Conservation (phyloP, 2,329 filamentous ascomycete genomes). For the Botrytis fabae region DNA sequence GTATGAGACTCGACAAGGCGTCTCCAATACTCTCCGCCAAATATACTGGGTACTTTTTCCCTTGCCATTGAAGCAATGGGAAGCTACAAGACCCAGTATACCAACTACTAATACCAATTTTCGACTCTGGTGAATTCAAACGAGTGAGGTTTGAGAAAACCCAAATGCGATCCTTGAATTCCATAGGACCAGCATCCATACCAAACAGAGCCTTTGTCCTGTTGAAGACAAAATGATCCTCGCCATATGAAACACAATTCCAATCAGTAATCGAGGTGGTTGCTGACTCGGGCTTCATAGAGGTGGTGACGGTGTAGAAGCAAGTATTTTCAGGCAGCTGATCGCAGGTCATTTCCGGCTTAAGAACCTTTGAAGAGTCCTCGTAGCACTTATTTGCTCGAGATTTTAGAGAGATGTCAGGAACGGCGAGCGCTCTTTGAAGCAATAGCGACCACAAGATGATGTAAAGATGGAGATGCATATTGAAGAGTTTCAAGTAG, state of each 20-base stretch:
- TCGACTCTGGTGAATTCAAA: neutral
- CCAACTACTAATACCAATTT: neutral
- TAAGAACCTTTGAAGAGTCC: neutral
- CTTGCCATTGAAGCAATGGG: neutral
- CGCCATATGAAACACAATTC: neutral
- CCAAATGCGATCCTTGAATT: neutral
- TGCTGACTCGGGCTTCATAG: neutral
- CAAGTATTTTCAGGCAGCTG: neutral
- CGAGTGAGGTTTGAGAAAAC: neutral
- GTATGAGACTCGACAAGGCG: neutral
- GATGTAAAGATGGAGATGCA: neutral
- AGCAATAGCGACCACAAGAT: neutral
- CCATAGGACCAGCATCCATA: neutral
- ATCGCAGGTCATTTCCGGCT: neutral
- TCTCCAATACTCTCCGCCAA: neutral
- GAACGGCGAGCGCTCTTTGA: neutral
- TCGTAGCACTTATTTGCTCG: neutral
- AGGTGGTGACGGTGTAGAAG: neutral
- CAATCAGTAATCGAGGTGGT: conserved; percentile 1
- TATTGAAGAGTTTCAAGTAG: neutral
- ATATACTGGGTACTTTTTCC: neutral
- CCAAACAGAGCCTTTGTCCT: neutral
- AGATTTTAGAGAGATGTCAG: neutral
- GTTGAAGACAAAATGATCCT: neutral
- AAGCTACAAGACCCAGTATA: neutral